phyloP scores from a whole-genome alignment of 768 basidiomycete species.

The Podaxis sp. region DNA sequence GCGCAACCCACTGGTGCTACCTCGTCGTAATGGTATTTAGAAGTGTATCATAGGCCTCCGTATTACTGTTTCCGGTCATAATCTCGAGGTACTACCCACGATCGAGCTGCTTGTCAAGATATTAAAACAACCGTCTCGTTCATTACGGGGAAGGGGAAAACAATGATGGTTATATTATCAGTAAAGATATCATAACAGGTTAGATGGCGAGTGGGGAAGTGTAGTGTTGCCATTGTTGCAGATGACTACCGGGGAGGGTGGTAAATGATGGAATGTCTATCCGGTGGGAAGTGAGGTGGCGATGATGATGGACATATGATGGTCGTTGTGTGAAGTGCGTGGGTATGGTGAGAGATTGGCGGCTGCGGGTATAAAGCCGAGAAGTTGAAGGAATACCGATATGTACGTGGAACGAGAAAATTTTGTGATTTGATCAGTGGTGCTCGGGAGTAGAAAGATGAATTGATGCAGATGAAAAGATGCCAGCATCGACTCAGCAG shows the following conservation, averaged over 20 bases:
- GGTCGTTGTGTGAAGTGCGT: slow-evolving; percentile 1
- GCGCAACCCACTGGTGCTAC: background rate
- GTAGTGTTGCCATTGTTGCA: background rate
- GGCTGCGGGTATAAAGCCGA: background rate
- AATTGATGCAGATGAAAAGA: background rate
- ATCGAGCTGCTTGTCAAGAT: background rate
- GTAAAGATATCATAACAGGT: slow-evolving; percentile 7
- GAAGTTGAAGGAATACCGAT: background rate
- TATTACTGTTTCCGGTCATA: background rate
- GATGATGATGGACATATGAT: background rate
- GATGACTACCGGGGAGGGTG: background rate
- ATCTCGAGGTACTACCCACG: background rate
- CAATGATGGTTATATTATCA: slow-evolving; percentile 9
- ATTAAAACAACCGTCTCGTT: background rate
- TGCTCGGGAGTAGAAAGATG: background rate
- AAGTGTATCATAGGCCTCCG: background rate
- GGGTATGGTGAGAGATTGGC: slow-evolving; percentile 5
- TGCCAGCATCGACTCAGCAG: background rate
- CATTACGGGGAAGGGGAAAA: background rate
- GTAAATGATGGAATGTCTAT: background rate
- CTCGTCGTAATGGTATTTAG: background rate
- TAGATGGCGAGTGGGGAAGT: background rate
- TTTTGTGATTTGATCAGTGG: slow-evolving; percentile 2
- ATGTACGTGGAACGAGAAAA: background rate
- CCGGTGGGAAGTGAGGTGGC: background rate